phyloP scores from a whole-genome alignment of 1,284 basidiomycete species.

The Ceratobasidium sp. region DNA sequence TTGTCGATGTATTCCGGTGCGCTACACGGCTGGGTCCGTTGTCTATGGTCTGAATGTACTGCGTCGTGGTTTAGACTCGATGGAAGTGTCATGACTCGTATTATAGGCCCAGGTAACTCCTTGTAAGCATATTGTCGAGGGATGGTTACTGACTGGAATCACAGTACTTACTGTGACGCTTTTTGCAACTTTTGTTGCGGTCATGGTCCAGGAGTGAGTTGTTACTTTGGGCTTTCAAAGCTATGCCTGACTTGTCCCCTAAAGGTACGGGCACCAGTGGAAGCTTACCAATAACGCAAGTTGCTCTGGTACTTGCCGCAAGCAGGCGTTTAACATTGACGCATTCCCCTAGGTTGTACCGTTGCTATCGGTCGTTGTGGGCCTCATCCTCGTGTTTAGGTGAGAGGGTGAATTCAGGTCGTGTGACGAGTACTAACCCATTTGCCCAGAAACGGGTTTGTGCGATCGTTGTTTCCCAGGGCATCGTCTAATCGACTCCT shows the following conservation, averaged over 20 bases:
- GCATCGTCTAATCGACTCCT: constrained; percentile 65
- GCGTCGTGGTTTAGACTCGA: constrained; percentile 12
- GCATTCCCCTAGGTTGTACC: constrained; percentile 63
- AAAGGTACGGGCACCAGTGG: constrained; percentile 42
- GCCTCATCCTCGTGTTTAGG: constrained; percentile 79
- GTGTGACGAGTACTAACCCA: neutral
- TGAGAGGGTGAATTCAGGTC: constrained; percentile 50
- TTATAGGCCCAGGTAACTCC: constrained; percentile 14
- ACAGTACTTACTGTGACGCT: constrained; percentile 77
- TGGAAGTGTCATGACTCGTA: constrained; percentile 33
- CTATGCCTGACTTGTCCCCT: constrained; percentile 12
- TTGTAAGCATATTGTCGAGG: neutral
- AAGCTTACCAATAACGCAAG: constrained; percentile 61
- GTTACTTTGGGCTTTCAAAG: neutral
- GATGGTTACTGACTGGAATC: constrained; percentile 55
- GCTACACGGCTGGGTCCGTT: neutral
- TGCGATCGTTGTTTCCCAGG: constrained; percentile 51
- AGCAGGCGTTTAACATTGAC: constrained; percentile 65
- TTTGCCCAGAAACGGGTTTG: constrained; percentile 53
- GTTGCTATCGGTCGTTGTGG: constrained; percentile 86
- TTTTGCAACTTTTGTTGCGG: constrained; percentile 61
- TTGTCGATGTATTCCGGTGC: constrained; percentile 35
- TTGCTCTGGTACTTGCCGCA: constrained; percentile 55
- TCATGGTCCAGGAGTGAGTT: constrained; percentile 38
- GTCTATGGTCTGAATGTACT: neutral